Base-by-base conservation (phyloP, 108 stramenopile species). In the Pseudonitzschia delicatissima region DNA sequence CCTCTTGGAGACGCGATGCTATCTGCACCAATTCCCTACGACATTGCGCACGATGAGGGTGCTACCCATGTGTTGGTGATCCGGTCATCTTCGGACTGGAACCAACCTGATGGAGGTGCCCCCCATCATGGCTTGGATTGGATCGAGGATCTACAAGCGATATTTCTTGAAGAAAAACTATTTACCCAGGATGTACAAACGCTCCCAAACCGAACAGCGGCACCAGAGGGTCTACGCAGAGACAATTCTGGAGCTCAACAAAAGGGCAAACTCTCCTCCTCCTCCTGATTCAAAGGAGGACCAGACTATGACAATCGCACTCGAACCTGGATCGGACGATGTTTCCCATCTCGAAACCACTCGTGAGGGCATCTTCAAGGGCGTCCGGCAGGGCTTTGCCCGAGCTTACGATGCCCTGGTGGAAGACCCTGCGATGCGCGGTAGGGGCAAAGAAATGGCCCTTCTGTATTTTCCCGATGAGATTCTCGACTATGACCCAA, bases 1-100 rank as follows among this genome's bases (percentile, higher is more conserved):
- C 94, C 96, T 7, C 51, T 96, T 57, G 96, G 90, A 37, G 97
- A 98, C 68, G 95, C 97, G 3, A 67, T 98, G 58, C 40, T 98
- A 3, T 96, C 87, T 66, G 92, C 90, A 68, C 95, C 97, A 7
- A 64, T 98, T 29, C 97, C 97, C 15, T 96, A 89, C 68, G 76
- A 79, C 26, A 52, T 87, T 8, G 96, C 97, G 0, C 44, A 91
- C n/a, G 47, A 72, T 18, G 96, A 96, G n/a, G 92, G 92, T 4
- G 95, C 92, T 13, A 96, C 94, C 11, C 92, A 98, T 78, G 90
- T 96, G 15, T 50, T 98, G 21, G 91, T 92, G 21, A 76, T 96
- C 13, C 84, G 95, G 49, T 92, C 95, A 45, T 57, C 93, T 49
- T 93, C 97, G 2, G 94, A 98, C 71, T n/a, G 95, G 95, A 8